Conservation (phyloP, 345 rosid species). For the Odontarrhena argentea region DNA sequence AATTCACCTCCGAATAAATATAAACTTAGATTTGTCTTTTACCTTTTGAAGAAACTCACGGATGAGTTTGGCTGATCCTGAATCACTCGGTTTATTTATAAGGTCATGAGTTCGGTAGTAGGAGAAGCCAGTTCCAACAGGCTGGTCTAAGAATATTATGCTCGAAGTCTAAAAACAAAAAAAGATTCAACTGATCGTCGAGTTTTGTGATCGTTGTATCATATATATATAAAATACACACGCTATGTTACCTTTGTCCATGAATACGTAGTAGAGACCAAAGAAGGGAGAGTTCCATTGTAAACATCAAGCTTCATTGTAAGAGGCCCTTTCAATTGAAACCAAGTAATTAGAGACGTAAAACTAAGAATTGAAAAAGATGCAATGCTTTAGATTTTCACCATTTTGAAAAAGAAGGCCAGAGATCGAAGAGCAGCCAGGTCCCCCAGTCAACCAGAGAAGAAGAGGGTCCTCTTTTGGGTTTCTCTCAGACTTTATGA, state of each 20-base stretch:
- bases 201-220: background rate
- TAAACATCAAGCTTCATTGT: slow-evolving; percentile 48
- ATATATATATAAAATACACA: slow-evolving; percentile 51
- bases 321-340: slow-evolving; percentile 46
- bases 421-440: too few relatives aligned
- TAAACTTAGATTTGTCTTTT: slow-evolving; percentile 8
- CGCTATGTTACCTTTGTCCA: slow-evolving; percentile 56
- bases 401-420: too few relatives aligned
- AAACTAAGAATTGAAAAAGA: too few relatives aligned
- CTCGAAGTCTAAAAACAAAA: slow-evolving; percentile 44
- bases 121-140: slow-evolving; percentile 72
- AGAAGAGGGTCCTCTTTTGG: too few relatives aligned
- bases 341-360: too few relatives aligned
- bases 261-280: slow-evolving; percentile 53
- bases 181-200: background rate
- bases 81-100: slow-evolving; percentile 47
- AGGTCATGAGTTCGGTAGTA: slow-evolving; percentile 38
- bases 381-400: too few relatives aligned
- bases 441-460: too few relatives aligned
- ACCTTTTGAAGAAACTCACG: slow-evolving; percentile 52
- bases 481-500: too few relatives aligned
- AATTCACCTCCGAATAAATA: background rate
- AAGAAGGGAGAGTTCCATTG: slow-evolving; percentile 61
- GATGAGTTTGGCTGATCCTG: slow-evolving; percentile 42
- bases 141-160: slow-evolving; percentile 62